Base-by-base conservation (phyloP, 1,139 yeast genomes). In the Kodamaea sp. region DNA sequence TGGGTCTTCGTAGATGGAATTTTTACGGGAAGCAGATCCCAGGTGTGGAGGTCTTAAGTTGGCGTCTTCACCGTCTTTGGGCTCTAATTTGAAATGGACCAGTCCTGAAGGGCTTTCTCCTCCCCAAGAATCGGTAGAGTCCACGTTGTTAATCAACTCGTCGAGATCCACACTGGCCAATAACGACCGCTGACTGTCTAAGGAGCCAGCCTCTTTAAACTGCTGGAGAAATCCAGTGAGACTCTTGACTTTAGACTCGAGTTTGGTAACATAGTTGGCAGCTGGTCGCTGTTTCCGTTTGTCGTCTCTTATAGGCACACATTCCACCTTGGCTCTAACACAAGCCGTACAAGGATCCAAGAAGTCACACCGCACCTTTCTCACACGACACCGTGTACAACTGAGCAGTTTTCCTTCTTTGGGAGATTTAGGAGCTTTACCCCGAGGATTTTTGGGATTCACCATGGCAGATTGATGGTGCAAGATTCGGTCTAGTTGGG, bases 331-430 rank as follows among this genome's bases (percentile, higher is more conserved):
- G 5, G 69, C 59, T 38, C 65, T 66, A 15, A 54, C 51, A 51
- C 84, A 78, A 32, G 66, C 66, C 15, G 66, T 57, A 46, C 84
- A 78, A 0, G 83, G 83, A 33, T 52, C 56, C 7, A 63, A 66
- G 35, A 66, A 59, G 46, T 74, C 70, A 50, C 84, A 78, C 50
- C 73, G 75, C 43, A 76, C 75, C 47, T 78, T 73, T 32, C 77
- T 63, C n/a, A 59, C 44, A 14, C 82, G 60, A 48, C 83, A 77
- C 31, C 76, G 51, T 46, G 68, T 70, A 48, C 82, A 76, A 31
- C 66, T 59, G 25, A 55, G 48, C 8, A 46, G 34, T 31, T 44
- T 46, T 6, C 21, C 21, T 18, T 18, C n/a, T n/a, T n/a, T n/a
- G n/a, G n/a, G n/a, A n/a, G n/a, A n/a, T n/a, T n/a, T n/a, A n/a